Conservation (phyloP, 2,329 filamentous ascomycete genomes). For the Plectosphaerella sp. region DNA sequence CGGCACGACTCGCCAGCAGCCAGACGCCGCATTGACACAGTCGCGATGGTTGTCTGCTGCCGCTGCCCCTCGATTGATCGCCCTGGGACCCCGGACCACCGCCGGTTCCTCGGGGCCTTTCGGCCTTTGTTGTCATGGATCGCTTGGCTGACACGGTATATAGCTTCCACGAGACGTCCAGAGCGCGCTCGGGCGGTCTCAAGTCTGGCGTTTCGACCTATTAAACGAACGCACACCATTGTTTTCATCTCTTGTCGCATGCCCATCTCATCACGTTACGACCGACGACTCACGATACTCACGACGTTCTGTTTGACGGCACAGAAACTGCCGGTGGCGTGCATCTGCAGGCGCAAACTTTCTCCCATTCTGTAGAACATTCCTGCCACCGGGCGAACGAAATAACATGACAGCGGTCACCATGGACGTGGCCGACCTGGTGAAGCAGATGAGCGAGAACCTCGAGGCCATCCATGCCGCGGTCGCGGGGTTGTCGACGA, state of each 20-base stretch:
- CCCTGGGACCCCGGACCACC: not conserved
- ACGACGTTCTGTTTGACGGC: not conserved
- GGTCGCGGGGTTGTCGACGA: slow-evolving; percentile 25
- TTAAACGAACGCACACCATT: not conserved
- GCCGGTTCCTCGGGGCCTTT: too few relatives aligned
- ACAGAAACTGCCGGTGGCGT: too few relatives aligned
- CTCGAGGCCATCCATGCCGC: slow-evolving; percentile 32
- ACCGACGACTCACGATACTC: not conserved
- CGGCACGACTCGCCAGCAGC: not conserved
- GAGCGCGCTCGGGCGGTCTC: not conserved
- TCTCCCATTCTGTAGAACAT: not conserved
- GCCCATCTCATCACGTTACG: not conserved
- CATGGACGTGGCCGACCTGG: slow-evolving; percentile 31
- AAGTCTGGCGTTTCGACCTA: not conserved
- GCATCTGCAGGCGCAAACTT: not conserved
- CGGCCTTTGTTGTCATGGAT: not conserved
- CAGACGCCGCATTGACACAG: not conserved
- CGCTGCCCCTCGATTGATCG: not conserved
- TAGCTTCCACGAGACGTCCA: not conserved
- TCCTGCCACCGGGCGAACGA: not conserved
- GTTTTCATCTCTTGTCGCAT: not conserved
- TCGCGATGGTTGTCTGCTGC: not conserved
- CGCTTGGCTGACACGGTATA: slow-evolving; percentile 4
- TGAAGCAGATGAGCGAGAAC: slow-evolving; percentile 37
- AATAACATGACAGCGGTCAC: slow-evolving; percentile 8